These are phyloP conservation scores for Pseudocercospora pini-densiflorae DNA, from an alignment of 2,329 filamentous ascomycete genomes.

Conservation along the genomic window DNA sequence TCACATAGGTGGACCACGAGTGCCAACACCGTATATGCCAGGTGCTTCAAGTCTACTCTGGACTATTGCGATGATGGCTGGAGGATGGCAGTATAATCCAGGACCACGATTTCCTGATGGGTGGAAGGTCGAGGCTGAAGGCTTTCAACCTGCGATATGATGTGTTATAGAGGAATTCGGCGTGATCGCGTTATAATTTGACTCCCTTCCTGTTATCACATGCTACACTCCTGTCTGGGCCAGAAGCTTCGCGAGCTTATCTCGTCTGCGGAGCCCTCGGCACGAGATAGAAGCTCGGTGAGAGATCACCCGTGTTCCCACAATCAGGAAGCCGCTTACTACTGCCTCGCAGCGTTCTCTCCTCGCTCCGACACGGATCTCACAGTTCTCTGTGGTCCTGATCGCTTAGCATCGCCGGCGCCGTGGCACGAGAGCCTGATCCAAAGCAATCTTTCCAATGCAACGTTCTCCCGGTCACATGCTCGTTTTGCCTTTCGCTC, in stretches of 20 bases:
- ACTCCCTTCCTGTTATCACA: no score
- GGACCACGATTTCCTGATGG: not conserved
- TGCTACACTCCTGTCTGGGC: no score
- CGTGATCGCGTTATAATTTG: no score
- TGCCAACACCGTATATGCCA: slow-evolving; percentile 1
- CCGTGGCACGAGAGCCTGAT: no score
- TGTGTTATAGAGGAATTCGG: not conserved
- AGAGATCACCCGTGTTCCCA: not conserved
- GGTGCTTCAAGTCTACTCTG: not conserved
- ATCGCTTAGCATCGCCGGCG: no score
- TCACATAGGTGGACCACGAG: not conserved
- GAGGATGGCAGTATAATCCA: not conserved
- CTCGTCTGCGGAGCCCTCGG: not conserved
- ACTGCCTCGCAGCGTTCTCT: not conserved
- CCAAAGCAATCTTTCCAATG: not conserved
- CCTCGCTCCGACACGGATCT: not conserved
- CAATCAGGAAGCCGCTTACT: not conserved
- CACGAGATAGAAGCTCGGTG: not conserved
- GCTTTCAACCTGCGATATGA: not conserved
- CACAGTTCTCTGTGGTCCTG: not conserved
- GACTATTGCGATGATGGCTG: slow-evolving; percentile 2
- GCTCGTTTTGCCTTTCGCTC: not conserved
- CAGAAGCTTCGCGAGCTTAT: not conserved
- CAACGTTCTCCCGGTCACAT: not conserved
- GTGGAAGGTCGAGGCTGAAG: slow-evolving; percentile 1